phyloP scores from a whole-genome alignment of 2,329 filamentous ascomycete genomes.

The Ophiostoma sp. region DNA sequence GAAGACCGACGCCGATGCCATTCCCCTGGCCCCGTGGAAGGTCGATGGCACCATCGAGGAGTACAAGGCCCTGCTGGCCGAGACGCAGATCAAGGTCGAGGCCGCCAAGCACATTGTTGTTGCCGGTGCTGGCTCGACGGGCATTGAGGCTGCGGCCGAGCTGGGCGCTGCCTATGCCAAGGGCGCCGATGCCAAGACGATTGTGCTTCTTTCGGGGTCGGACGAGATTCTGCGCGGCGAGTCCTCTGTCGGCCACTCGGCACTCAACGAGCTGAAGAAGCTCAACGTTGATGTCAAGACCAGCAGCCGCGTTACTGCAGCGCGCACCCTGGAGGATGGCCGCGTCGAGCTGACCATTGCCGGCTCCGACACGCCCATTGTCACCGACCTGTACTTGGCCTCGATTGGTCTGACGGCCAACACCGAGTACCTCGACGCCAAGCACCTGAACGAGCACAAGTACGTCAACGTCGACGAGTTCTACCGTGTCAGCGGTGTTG shows the following conservation, averaged over 20 bases:
- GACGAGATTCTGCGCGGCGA: constrained; percentile 43
- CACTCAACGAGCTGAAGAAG: constrained; percentile 46
- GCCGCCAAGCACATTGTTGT: constrained; percentile 50
- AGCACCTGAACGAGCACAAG: constrained; percentile 41
- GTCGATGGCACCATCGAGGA: constrained; percentile 44
- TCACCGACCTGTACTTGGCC: constrained; percentile 48
- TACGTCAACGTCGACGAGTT: constrained; percentile 49
- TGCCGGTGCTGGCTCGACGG: constrained; percentile 53
- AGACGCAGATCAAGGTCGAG: constrained; percentile 39
- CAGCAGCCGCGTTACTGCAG: constrained; percentile 38
- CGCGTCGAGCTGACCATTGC: constrained; percentile 46
- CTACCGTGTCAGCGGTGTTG: constrained; percentile 43
- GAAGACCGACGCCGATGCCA: constrained; percentile 34
- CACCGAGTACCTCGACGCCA: constrained; percentile 46
- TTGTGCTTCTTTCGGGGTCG: constrained; percentile 46
- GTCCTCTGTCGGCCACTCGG: constrained; percentile 37
- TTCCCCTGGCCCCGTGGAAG: constrained; percentile 46
- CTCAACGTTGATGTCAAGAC: constrained; percentile 48
- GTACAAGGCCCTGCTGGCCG: constrained; percentile 38
- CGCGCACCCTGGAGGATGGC: constrained; percentile 37
- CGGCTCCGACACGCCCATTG: constrained; percentile 42
- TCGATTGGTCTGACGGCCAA: constrained; percentile 53
- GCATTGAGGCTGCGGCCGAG: constrained; percentile 52
- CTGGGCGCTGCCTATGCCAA: constrained; percentile 45
- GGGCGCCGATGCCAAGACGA: constrained; percentile 34